A percentile compares a stretch with the other conserved stretches of the same genome.
These are phyloP conservation scores for Termitomyces heimii DNA, from an alignment of 768 basidiomycete species.

Conservation along the genomic window DNA sequence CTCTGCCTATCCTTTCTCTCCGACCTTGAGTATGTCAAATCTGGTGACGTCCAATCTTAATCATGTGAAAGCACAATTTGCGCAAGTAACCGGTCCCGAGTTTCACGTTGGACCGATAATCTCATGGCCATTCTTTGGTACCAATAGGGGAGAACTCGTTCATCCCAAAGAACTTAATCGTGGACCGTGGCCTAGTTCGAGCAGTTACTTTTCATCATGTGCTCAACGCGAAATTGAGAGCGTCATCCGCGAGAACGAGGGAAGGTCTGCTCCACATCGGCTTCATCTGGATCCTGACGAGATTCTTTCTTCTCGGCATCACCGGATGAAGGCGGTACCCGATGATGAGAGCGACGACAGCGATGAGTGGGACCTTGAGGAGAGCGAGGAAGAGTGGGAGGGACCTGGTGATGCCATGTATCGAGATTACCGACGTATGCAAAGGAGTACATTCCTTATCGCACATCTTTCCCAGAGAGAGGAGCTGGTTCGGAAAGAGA, in stretches of 20 bases:
- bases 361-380: conserved; percentile 74
- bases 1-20: conserved; percentile 39
- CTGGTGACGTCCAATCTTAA: conserved; percentile 15
- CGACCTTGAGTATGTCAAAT: conserved; percentile 28
- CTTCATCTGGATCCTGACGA: conserved; percentile 81
- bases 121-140: conserved; percentile 90
- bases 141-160: conserved; percentile 65
- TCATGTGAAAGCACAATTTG: conserved; percentile 8
- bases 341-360: conserved; percentile 72
- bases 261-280: conserved; percentile 66
- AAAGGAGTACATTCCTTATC: conserved; percentile 72
- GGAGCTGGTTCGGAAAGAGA: conserved; percentile 58
- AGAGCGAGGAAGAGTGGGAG: conserved; percentile 79
- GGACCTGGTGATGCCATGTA: conserved; percentile 77
- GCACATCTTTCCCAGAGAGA: conserved; percentile 65
- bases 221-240: conserved; percentile 64
- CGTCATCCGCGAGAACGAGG: conserved; percentile 75
- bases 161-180: conserved; percentile 69
- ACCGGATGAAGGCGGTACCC: conserved; percentile 58
- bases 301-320: conserved; percentile 65
- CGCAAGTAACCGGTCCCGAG: conserved; percentile 19
- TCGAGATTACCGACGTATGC: conserved; percentile 76
- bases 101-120: conserved; percentile 76
- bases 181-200: conserved; percentile 68
- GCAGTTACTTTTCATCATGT: conserved; percentile 60